Evolutionary conservation across 352 stramenopile genomes (phyloP), one percentile per base, ranked within the genome.

Genomic region (Pythium dissotocum): DNA sequence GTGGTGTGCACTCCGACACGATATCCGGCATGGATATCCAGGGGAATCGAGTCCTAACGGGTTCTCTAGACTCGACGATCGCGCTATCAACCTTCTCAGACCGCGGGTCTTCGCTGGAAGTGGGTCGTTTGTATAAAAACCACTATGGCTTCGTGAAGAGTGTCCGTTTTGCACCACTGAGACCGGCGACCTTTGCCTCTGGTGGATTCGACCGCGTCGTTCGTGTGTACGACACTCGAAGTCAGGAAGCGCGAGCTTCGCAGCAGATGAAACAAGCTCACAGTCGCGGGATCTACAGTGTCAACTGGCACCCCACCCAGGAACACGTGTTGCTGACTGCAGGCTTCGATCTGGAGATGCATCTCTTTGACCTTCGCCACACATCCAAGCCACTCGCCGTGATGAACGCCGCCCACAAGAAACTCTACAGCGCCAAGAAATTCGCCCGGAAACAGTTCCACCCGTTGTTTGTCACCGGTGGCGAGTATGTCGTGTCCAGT

Each of bases 21-120:
- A 84, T 89, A 28, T 87, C 87, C 21, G 72, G 72, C 3, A 75
- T 87, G 69, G 80, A 85, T 30, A 58, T 82, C 2, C 62, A 52
- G 6, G 58, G 32, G 1, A 64, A 86, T 44, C 49, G 53, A 12
- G 58, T 86, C 4, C 44, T 82, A 7, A 85, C 80, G 8, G 83
- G 80, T 63, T 87, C 78, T 10, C 87, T 83, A 62, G 80, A 88
- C 52, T 53, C 65, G 4, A 75, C 74, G 1, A 67, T 89, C 48
- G 71, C 56, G 2, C 48, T 88, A 9, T 79, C 80, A 1, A 42
- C 54, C 10, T 75, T 88, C 44, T 55, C 63, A n/a, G 67, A 70
- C 4, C 52, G 65, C 18, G 65, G 49, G 9, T 51, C 44, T 24
- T 30, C 26, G 12, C 44, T 81, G 16, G 21, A 65, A 24, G 46